Percentiles rank a stretch among this genome's conserved stretches.
Evolutionary conservation across 805 yeast species (phyloP).

Genomic region (Lipomyces yamadae): DNA sequence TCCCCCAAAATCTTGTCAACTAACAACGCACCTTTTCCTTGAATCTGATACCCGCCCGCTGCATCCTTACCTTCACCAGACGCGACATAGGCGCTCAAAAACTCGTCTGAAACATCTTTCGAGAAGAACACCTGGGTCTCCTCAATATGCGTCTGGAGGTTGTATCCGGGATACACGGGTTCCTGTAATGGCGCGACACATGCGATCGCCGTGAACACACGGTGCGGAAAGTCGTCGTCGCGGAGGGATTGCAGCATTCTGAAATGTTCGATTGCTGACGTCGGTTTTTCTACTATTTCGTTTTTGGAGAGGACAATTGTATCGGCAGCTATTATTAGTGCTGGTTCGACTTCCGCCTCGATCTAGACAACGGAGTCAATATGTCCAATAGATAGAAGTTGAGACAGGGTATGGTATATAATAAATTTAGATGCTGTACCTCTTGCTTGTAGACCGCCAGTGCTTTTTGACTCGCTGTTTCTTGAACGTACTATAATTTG

Average conservation of each 20-base stretch:
- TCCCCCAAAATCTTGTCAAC: constrained; percentile 75
- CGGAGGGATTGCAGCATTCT: constrained; percentile 55
- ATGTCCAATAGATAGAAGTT: background rate
- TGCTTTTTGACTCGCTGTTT: constrained; percentile 74
- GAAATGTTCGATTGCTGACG: constrained; percentile 56
- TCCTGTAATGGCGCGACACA: constrained; percentile 51
- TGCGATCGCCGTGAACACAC: constrained; percentile 61
- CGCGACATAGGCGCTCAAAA: constrained; percentile 64
- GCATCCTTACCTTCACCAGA: constrained; percentile 77
- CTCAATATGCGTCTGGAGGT: constrained; percentile 50
- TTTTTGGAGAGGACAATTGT: constrained; percentile 68
- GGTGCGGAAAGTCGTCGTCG: constrained; percentile 52
- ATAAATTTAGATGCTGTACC: constrained; percentile 26
- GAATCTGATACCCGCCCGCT: constrained; percentile 93
- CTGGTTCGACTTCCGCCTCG: constrained; percentile 45
- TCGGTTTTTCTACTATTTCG: constrained; percentile 80
- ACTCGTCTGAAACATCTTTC: constrained; percentile 55
- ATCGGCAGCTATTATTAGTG: constrained; percentile 65
- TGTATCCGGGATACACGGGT: constrained; percentile 52
- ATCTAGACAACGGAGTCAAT: constrained; percentile 32
- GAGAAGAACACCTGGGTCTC: constrained; percentile 50
- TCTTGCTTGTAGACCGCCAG: constrained; percentile 60
- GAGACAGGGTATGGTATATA: background rate
- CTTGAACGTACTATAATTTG: constrained; percentile 58
- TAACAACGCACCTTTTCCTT: constrained; percentile 66